Percentiles rank a stretch among this genome's conserved stretches.
phyloP scores from a whole-genome alignment of 768 basidiomycete species.

The Dendrothele bispora region DNA sequence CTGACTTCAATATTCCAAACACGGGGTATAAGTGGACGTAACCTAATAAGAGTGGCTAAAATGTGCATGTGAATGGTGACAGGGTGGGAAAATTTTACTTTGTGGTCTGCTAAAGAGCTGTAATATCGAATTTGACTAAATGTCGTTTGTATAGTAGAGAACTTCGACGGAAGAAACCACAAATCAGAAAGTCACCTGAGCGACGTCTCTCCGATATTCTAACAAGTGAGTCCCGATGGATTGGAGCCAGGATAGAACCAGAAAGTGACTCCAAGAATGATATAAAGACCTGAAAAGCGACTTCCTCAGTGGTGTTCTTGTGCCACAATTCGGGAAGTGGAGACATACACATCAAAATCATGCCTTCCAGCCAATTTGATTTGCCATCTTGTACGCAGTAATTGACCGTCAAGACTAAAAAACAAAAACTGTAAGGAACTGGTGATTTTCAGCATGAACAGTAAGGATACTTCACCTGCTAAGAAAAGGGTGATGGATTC shows the following conservation, averaged over 20 bases:
- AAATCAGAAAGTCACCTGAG: no score
- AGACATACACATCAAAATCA: constrained; percentile 63
- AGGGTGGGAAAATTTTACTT: no score
- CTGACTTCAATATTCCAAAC: no score
- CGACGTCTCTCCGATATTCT: no score
- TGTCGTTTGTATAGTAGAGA: no score
- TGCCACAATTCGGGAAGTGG: neutral
- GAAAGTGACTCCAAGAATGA: constrained; percentile 70
- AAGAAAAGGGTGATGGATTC: constrained; percentile 68
- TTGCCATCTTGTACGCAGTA: constrained; percentile 81
- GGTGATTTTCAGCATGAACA: neutral
- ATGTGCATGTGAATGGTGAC: no score
- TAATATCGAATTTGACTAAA: no score
- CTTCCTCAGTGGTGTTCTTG: neutral
- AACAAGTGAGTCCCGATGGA: no score
- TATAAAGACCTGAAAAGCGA: constrained; percentile 52
- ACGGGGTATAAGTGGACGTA: no score
- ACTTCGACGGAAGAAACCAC: no score
- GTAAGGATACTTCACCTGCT: constrained; percentile 33
- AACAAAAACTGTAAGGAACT: neutral
- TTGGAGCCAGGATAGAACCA: constrained; percentile 61
- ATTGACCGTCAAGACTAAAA: constrained; percentile 76
- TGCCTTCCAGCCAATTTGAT: constrained; percentile 83
- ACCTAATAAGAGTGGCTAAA: no score
- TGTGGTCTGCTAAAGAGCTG: no score